phyloP scores from a whole-genome alignment of 1,284 basidiomycete genomes.

The Puccinia hordei region DNA sequence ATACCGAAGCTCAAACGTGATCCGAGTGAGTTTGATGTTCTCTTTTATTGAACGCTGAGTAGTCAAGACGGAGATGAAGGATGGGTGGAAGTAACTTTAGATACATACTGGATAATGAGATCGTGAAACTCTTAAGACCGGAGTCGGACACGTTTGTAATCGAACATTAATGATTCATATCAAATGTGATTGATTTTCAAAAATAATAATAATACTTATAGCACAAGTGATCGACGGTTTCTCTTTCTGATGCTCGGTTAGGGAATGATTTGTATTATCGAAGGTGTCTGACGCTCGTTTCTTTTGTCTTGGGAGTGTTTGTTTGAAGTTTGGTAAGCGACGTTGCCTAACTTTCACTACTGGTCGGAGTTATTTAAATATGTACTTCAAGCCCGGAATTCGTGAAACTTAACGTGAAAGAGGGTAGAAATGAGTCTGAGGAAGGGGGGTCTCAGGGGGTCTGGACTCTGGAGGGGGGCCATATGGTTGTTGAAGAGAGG shows the following conservation, averaged over 20 bases:
- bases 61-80: not conserved
- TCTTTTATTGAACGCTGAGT: not conserved
- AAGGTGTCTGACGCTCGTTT: not conserved
- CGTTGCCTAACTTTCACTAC: too few relatives aligned
- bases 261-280: not conserved
- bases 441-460: too few relatives aligned
- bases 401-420: too few relatives aligned
- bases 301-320: not conserved
- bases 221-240: not conserved
- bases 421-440: too few relatives aligned
- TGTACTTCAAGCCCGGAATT: too few relatives aligned
- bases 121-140: not conserved
- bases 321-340: not conserved
- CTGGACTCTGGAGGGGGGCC: too few relatives aligned
- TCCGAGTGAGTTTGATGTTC: not conserved
- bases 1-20: slow-evolving; percentile 6
- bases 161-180: too few relatives aligned
- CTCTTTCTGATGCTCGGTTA: not conserved
- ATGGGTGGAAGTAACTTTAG: not conserved
- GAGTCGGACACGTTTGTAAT: too few relatives aligned
- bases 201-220: too few relatives aligned
- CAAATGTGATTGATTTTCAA: too few relatives aligned
- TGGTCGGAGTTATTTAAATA: too few relatives aligned
- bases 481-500: too few relatives aligned
- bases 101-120: not conserved